Conservation (phyloP, 2,329 filamentous ascomycete genomes). For the Pseudogymnoascus destructans region DNA sequence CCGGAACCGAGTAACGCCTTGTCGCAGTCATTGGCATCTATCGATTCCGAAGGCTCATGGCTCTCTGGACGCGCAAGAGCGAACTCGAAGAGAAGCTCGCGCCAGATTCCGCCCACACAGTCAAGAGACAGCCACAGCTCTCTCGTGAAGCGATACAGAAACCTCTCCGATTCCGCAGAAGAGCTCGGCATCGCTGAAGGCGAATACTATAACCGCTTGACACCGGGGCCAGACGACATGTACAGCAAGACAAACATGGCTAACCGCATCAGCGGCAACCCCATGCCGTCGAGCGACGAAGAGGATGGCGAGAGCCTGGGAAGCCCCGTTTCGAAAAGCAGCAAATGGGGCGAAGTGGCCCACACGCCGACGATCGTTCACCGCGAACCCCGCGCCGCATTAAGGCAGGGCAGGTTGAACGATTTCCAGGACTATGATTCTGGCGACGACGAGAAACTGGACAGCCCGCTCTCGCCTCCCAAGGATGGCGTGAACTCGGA, state of each 20-base stretch:
- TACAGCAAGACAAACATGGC: slow-evolving; percentile 29
- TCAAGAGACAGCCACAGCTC: slow-evolving; percentile 31
- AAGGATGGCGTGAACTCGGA: slow-evolving; percentile 15
- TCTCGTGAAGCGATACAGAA: slow-evolving; percentile 33
- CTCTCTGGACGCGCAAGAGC: slow-evolving; percentile 56
- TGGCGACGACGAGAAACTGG: slow-evolving; percentile 15
- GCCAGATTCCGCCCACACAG: slow-evolving; percentile 30
- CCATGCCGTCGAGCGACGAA: slow-evolving; percentile 44
- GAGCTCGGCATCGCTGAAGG: slow-evolving; percentile 55
- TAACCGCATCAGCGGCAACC: slow-evolving; percentile 30
- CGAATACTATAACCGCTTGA: slow-evolving; percentile 54
- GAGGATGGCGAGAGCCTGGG: slow-evolving; percentile 35
- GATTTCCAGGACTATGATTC: slow-evolving; percentile 20
- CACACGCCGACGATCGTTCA: slow-evolving; percentile 53
- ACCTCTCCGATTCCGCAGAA: slow-evolving; percentile 49
- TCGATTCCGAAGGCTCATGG: slow-evolving; percentile 95
- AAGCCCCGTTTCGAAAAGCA: slow-evolving; percentile 20
- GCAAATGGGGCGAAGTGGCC: slow-evolving; percentile 24
- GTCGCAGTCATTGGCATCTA: slow-evolving; percentile 79
- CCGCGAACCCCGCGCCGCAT: slow-evolving; percentile 41
- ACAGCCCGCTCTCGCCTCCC: slow-evolving; percentile 26
- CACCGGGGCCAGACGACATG: slow-evolving; percentile 27
- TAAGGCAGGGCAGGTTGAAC: slow-evolving; percentile 40
- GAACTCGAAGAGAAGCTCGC: slow-evolving; percentile 29
- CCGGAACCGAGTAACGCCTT: slow-evolving; percentile 40